Conservation (phyloP, 176 grass and related monocot genomes). For the Metroxylon sagu region DNA sequence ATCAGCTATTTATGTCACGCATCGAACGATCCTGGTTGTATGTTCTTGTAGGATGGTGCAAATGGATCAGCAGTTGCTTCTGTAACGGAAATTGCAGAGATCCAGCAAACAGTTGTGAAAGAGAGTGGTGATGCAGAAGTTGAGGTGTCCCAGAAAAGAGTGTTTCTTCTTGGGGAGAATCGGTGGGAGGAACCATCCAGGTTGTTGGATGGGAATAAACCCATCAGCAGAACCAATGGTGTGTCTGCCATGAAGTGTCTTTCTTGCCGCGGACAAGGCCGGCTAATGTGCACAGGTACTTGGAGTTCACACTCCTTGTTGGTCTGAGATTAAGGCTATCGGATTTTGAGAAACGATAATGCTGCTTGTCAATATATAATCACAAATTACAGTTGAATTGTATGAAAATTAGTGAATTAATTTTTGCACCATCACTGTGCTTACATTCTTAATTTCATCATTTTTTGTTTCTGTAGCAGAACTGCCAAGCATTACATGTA, state of each 20-base stretch:
- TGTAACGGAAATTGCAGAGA: slow-evolving; percentile 35
- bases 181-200: slow-evolving; percentile 90
- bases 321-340: too few relatives aligned
- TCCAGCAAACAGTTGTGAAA: slow-evolving; percentile 39
- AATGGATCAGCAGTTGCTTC: slow-evolving; percentile 55
- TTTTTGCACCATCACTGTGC: too few relatives aligned
- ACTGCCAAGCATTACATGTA: too few relatives aligned
- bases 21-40: neutral
- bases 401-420: too few relatives aligned
- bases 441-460: too few relatives aligned
- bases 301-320: too few relatives aligned
- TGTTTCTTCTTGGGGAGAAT: slow-evolving; percentile 94
- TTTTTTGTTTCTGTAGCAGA: too few relatives aligned
- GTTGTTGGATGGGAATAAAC: slow-evolving; percentile 39
- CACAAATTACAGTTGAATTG: too few relatives aligned
- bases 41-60: slow-evolving; percentile 32
- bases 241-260: slow-evolving; percentile 42
- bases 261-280: slow-evolving; percentile 73
- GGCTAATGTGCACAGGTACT: slow-evolving; percentile 73
- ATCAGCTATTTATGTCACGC: too few relatives aligned
- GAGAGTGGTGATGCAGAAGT: slow-evolving; percentile 34
- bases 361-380: too few relatives aligned
- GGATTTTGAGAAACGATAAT: too few relatives aligned
- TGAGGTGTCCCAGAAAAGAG: slow-evolving; percentile 38
- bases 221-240: slow-evolving; percentile 4